Base-by-base conservation (phyloP, 1,284 basidiomycete species). In the Puccinia sorghi region DNA sequence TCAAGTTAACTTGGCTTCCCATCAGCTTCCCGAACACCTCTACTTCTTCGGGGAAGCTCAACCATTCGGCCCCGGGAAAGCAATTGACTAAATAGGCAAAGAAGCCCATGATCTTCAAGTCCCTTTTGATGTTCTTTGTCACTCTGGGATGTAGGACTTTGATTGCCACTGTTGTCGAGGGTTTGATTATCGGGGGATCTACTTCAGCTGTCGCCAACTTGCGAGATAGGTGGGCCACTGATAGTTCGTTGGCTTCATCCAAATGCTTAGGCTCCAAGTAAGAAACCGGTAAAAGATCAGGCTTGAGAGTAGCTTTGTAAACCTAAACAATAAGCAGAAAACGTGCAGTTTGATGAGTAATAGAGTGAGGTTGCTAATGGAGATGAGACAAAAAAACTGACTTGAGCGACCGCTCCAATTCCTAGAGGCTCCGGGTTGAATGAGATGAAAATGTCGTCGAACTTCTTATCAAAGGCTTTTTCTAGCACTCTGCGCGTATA, bases 321-420 rank as follows among this genome's bases (percentile, higher is more conserved):
- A 94, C 92, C 90, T 92, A 78, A 48, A 43, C 25, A 15, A 50
- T 8, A 50, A 25, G 43, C 3, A 61, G 12, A 39, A 39, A 4
- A 39, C 59, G 20, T 22, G 39, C 57, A 57, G 17, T 59, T 17
- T 41, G 37, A 48, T 61, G 22, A 59, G 72, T 73, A 2, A 72
- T 72, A 22, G 54, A 66, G 27, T 41, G 17, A 20, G 43, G 17
- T n/a, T 25, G 8, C 39, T 22, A 48, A 7, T 27, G 43, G 25
- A 50, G 25, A 12, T 43, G 46, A 22, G 4, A 43, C 9, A 15
- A 9, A 57, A 70, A 13, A 48, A 84, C 86, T 73, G 81, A 92
- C 94, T 86, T 99, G 96, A 3, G 94, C 97, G 76, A 99, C 97
- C 7, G 97, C 96, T 57, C 97, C 97, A n/a, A 92, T 93, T 5